Percentiles rank a stretch among this genome's conserved stretches.
phyloP scores from a whole-genome alignment of 768 basidiomycete genomes.

The Lyophyllum atratum region DNA sequence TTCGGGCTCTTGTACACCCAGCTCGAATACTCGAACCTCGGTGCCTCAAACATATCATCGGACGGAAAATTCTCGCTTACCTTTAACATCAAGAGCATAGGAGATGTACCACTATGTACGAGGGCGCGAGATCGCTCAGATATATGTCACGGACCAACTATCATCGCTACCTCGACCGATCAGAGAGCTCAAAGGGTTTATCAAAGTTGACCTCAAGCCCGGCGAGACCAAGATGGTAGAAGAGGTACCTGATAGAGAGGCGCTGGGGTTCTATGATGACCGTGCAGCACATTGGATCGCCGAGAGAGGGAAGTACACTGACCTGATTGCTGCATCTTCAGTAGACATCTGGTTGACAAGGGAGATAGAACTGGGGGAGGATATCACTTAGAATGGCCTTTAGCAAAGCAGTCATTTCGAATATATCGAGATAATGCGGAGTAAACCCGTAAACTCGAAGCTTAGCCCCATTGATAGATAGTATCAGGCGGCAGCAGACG shows the following conservation, averaged over 20 bases:
- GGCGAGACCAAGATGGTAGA: slow-evolving; percentile 42
- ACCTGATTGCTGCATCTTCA: slow-evolving; percentile 49
- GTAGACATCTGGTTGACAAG: slow-evolving; percentile 39
- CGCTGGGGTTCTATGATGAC: slow-evolving; percentile 52
- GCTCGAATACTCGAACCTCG: slow-evolving; percentile 51
- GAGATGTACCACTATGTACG: slow-evolving; percentile 36
- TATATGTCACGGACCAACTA: slow-evolving; percentile 45
- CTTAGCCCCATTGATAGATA: not conserved
- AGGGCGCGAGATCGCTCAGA: slow-evolving; percentile 51
- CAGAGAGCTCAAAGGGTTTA: slow-evolving; percentile 50
- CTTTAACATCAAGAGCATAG: slow-evolving; percentile 48
- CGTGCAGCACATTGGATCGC: slow-evolving; percentile 44
- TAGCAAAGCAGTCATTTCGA: slow-evolving; percentile 14
- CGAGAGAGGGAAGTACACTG: slow-evolving; percentile 46
- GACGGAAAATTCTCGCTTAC: slow-evolving; percentile 38
- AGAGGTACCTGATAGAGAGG: slow-evolving; percentile 45
- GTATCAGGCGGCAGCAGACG: no score
- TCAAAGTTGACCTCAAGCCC: slow-evolving; percentile 45
- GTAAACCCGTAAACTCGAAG: no score
- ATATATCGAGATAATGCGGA: no score
- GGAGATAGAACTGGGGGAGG: slow-evolving; percentile 32
- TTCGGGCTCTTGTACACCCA: slow-evolving; percentile 62
- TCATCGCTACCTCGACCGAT: slow-evolving; percentile 45
- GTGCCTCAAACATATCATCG: slow-evolving; percentile 31
- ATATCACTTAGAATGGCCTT: slow-evolving; percentile 45